Percentiles rank a stretch among this genome's conserved stretches.
Evolutionary conservation across 352 stramenopile genomes (phyloP).

Genomic region (Pythium monospermum): DNA sequence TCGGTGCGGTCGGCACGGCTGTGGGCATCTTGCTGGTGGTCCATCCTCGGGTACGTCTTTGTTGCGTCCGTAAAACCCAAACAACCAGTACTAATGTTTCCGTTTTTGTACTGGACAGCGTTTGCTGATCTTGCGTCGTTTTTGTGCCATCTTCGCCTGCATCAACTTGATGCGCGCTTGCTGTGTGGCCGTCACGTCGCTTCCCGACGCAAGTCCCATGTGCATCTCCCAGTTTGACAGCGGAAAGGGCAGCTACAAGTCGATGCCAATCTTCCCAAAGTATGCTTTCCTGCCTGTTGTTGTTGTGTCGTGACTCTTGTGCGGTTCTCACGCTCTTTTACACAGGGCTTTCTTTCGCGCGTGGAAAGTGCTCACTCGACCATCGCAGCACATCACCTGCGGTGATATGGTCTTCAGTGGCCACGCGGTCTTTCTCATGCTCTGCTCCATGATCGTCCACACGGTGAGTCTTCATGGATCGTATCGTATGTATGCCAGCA

Average conservation of each 20-base stretch:
- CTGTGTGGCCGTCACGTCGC: slow-evolving; percentile 80
- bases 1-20: slow-evolving; percentile 60
- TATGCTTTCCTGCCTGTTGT: slow-evolving; percentile 22
- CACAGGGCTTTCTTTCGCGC: slow-evolving; percentile 67
- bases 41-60: slow-evolving; percentile 60
- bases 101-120: slow-evolving; percentile 33
- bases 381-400: slow-evolving; percentile 85
- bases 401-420: slow-evolving; percentile 89
- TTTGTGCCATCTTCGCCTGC: slow-evolving; percentile 80
- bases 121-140: slow-evolving; percentile 75
- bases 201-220: slow-evolving; percentile 80
- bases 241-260: slow-evolving; percentile 70
- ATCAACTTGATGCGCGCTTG: slow-evolving; percentile 86
- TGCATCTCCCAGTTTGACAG: slow-evolving; percentile 83
- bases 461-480: slow-evolving; percentile 34
- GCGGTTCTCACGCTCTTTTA: slow-evolving; percentile 1
- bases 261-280: slow-evolving; percentile 84
- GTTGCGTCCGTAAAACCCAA: not conserved
- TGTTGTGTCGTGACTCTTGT: not conserved
- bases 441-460: slow-evolving; percentile 76
- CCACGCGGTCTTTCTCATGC: slow-evolving; percentile 81
- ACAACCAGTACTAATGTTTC: not conserved
- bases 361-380: slow-evolving; percentile 77
- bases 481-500: too few relatives aligned
- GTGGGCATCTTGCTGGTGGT: slow-evolving; percentile 65